Base-by-base conservation (phyloP, 2,329 filamentous ascomycete species). In the Clonostachys rosea region DNA sequence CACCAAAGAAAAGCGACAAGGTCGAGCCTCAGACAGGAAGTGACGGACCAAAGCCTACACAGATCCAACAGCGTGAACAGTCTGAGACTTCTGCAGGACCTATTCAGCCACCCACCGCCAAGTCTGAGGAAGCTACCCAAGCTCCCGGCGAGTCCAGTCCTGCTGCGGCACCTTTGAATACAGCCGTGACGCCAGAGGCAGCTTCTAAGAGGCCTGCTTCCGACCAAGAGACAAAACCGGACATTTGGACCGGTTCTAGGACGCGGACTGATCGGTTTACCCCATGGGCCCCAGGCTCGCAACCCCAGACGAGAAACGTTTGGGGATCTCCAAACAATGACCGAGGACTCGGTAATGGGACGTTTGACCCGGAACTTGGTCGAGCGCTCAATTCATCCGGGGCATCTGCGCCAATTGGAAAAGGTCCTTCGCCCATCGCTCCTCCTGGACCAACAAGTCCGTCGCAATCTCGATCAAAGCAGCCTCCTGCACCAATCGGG, bases 281-380 rank as follows among this genome's bases (percentile, higher is more conserved):
- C 36, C 17, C 14, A 18, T 18, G 14, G 14, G 36, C 36, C 10
- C 14, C 36, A n/a, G 36, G 36, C 14, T 30, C 24, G 24, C 24
- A 30, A 30, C 36, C 36, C 17, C 14, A 18, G 17, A 18, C 6
- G 2, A 39, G 77, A 43, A 89, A 86, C 59, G 84, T 91, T 16
- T 91, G 87, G 87, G 87, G 83, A 16, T 81, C 86, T 40, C 84
- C 83, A n/a, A 81, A 81, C 47, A 84, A 79, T 55, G 83, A 88
- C 54, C 78, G 83, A 46, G 83, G 81, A 11, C 81, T 91, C 17
- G 87, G 87, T 5, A 91, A 91, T 61, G 87, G 87, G 40, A 89
- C 86, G 1, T 91, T 91, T 57, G 82, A 79, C 48, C 74, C 80
- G 12, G 80, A 83, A 54, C 72, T 86, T 45, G 75, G 74, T 30